These are phyloP conservation scores for Radiomyces spectabilis DNA, from an alignment of 192 early-diverging fungal genomes.

Conservation along the genomic window DNA sequence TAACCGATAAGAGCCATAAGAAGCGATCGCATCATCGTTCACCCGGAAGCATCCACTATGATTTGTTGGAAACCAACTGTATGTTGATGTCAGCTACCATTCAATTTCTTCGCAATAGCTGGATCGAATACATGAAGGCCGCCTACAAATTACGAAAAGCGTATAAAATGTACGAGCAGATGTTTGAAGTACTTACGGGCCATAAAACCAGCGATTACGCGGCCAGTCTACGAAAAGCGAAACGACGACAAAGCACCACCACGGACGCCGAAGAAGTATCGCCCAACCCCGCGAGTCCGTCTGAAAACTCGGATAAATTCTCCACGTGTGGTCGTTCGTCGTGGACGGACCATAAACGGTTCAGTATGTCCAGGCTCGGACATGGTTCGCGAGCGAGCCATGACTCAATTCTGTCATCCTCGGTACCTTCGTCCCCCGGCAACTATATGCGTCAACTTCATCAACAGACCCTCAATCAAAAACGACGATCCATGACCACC, in stretches of 20 bases:
- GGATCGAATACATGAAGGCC: slow-evolving; percentile 27
- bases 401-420: too few relatives aligned
- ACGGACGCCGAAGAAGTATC: too few relatives aligned
- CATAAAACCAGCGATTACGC: slow-evolving; percentile 22
- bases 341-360: too few relatives aligned
- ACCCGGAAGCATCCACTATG: slow-evolving; percentile 14
- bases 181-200: slow-evolving; percentile 25
- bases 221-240: neutral
- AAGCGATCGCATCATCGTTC: neutral
- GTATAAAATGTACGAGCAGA: slow-evolving; percentile 26
- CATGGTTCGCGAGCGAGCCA: too few relatives aligned
- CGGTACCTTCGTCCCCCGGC: too few relatives aligned
- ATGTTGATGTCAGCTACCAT: slow-evolving; percentile 30
- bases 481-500: too few relatives aligned
- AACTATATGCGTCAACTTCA: too few relatives aligned
- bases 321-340: too few relatives aligned
- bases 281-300: too few relatives aligned
- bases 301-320: too few relatives aligned
- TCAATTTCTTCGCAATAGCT: slow-evolving; percentile 24
- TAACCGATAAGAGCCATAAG: neutral
- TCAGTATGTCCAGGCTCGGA: too few relatives aligned
- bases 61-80: slow-evolving; percentile 25
- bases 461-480: too few relatives aligned
- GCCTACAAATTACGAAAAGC: slow-evolving; percentile 31
- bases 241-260: neutral